Evolutionary conservation across 768 basidiomycete genomes (phyloP).

Genomic region (Leccinum uliginosum): DNA sequence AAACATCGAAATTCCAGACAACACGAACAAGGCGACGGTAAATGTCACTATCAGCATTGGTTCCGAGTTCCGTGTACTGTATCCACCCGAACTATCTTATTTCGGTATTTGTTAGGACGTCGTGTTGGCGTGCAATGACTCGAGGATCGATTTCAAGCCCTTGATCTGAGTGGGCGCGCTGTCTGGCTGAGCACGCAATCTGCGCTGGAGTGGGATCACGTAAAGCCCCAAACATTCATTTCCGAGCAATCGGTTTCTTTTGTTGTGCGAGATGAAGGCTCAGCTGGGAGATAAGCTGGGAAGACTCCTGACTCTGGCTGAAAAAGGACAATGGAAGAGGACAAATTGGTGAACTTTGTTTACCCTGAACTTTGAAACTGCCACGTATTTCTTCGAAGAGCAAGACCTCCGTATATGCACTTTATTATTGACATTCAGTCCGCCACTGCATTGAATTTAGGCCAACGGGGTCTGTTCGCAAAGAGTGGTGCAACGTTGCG

Average conservation of each 20-base stretch:
- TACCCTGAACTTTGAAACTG: slow-evolving; percentile 6
- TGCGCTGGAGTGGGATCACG: slow-evolving; percentile 6
- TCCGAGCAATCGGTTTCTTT: slow-evolving; percentile 10
- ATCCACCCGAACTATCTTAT: slow-evolving; percentile 19
- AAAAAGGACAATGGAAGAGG: slow-evolving; percentile 3
- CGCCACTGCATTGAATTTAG: not conserved
- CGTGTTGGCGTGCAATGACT: slow-evolving; percentile 4
- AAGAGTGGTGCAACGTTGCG: slow-evolving; percentile 22
- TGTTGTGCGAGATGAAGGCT: slow-evolving; percentile 10
- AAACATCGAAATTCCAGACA: slow-evolving; percentile 64
- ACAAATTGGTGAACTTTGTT: slow-evolving; percentile 18
- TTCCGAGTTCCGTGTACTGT: slow-evolving; percentile 3
- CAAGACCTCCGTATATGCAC: not conserved
- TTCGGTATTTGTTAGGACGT: slow-evolving; percentile 21
- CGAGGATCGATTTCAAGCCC: slow-evolving; percentile 11
- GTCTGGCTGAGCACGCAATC: slow-evolving; percentile 5
- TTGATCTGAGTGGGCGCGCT: slow-evolving; percentile 7
- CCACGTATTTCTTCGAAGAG: slow-evolving; percentile 2
- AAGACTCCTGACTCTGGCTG: slow-evolving; percentile 9
- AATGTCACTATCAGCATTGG: slow-evolving; percentile 11
- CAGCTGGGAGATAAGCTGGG: slow-evolving; percentile 24
- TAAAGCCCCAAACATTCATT: slow-evolving; percentile 12
- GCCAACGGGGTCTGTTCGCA: slow-evolving; percentile 8
- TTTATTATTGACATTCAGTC: not conserved
- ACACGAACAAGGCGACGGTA: slow-evolving; percentile 38